Evolutionary conservation across 352 stramenopile species (phyloP), one percentile per base, ranked within the genome.

Genomic region (Pythium brachiatum): DNA sequence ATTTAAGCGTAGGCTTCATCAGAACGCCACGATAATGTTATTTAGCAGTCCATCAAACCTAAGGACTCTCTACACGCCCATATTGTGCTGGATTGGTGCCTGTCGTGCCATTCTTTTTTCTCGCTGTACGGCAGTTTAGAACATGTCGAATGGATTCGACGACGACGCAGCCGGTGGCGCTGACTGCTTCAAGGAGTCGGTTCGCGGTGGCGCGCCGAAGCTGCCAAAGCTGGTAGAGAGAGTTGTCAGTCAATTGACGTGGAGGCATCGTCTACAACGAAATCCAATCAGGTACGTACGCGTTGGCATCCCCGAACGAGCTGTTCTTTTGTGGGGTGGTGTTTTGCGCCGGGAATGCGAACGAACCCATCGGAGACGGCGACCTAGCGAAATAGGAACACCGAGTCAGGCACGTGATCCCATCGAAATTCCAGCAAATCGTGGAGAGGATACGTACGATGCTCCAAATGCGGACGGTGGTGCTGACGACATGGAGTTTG

Each of bases 101-200:
- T 53, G 27, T 23, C 23, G 25, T 29, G 23, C 47, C 38, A 36
- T 48, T 36, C 7, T 20, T 27, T 27, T n/a, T 9, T 34, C 29
- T 34, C 9, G 16, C 7, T 20, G n/a, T 27, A 5, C 25, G 21
- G 44, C 18, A 53, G 54, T 36, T 68, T 85, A 94, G 70, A 94
- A 91, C 79, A 94, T 83, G 66, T 94, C 85, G 69, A 94, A 92
- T 52, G 83, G 85, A 60, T 94, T 94, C 34, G 83, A 75, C 27
- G 83, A 60, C 20, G 41, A 18, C 41, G 75, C 68, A 18, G 74
- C 68, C 6, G 66, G 57, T 29, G 57, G 54, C 8, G 70, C 34
- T 9, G 61, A n/a, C 20, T 57, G 43, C 23, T 73, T 71, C 16
- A 72, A 41, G 7, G 71, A 73, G 25, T 73, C 62, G 75, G 77